Conservation (phyloP, 495 filamentous ascomycete genomes). For the Thermothielavioides terrestris region DNA sequence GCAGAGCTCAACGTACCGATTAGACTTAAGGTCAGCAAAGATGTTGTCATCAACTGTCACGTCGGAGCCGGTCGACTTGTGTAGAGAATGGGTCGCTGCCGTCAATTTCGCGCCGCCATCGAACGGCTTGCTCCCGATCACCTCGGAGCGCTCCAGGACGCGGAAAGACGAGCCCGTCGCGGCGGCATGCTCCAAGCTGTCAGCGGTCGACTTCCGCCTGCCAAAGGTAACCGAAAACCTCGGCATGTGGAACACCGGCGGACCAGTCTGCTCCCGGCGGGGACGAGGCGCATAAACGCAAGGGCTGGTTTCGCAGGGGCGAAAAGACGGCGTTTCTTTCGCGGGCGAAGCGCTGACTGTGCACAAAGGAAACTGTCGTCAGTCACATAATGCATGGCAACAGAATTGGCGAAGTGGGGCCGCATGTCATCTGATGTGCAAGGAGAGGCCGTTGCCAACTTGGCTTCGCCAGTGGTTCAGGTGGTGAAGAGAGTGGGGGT, state of each 20-base stretch:
- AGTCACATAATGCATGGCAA: not conserved
- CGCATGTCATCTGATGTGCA: too few relatives aligned
- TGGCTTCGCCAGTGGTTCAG: too few relatives aligned
- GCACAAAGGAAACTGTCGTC: not conserved
- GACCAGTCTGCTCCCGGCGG: slow-evolving; percentile 19
- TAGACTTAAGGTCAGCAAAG: slow-evolving; percentile 45
- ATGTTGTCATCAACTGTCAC: slow-evolving; percentile 46
- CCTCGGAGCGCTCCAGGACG: slow-evolving; percentile 39
- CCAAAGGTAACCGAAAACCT: slow-evolving; percentile 43
- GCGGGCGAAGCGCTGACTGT: too few relatives aligned
- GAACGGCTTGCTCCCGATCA: slow-evolving; percentile 31
- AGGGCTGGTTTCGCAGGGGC: not conserved
- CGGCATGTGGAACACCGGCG: slow-evolving; percentile 38
- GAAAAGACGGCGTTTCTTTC: too few relatives aligned
- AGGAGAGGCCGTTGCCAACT: too few relatives aligned
- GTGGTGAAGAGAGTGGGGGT: too few relatives aligned
- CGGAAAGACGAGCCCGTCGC: slow-evolving; percentile 39
- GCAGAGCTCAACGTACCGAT: slow-evolving; percentile 51
- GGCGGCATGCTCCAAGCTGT: slow-evolving; percentile 39
- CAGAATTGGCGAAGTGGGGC: not conserved
- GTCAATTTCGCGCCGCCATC: slow-evolving; percentile 32
- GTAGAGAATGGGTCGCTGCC: slow-evolving; percentile 21
- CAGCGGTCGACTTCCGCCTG: slow-evolving; percentile 44
- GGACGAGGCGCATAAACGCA: slow-evolving; percentile 13
- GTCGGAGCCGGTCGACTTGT: slow-evolving; percentile 22